These are phyloP conservation scores for Carex cristatella DNA, from an alignment of 176 grass and related monocot species.

Conservation along the genomic window DNA sequence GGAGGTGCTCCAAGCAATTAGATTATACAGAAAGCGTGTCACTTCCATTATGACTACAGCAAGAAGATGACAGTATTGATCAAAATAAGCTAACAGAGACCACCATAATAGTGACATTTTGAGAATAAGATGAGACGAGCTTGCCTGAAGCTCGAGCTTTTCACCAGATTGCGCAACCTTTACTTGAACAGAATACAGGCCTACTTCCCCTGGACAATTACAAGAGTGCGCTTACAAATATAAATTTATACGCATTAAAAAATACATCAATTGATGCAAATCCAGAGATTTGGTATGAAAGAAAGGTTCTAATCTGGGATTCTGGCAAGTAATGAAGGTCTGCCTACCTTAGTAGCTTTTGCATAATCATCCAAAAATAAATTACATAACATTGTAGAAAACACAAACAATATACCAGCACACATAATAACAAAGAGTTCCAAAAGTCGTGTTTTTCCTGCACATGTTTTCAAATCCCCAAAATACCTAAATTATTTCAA, in stretches of 20 bases:
- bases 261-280: not conserved
- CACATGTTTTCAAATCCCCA: not conserved
- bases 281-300: not conserved
- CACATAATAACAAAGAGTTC: not conserved
- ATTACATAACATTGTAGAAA: not conserved
- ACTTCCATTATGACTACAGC: not conserved
- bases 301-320: not conserved
- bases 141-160: constrained; percentile 92
- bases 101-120: not conserved
- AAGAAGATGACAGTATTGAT: not conserved
- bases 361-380: not conserved
- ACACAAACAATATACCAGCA: not conserved
- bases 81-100: not conserved
- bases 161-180: constrained; percentile 69
- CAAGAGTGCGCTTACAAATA: not conserved
- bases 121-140: constrained; percentile 6
- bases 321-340: not conserved
- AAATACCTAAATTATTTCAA: not conserved
- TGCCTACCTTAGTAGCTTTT: not conserved
- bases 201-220: constrained; percentile 63
- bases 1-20: not conserved
- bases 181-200: constrained; percentile 75
- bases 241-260: not conserved
- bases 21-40: not conserved
- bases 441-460: not conserved